phyloP scores from a whole-genome alignment of 2,329 filamentous ascomycete genomes.

The Sarocladium brachiariae region DNA sequence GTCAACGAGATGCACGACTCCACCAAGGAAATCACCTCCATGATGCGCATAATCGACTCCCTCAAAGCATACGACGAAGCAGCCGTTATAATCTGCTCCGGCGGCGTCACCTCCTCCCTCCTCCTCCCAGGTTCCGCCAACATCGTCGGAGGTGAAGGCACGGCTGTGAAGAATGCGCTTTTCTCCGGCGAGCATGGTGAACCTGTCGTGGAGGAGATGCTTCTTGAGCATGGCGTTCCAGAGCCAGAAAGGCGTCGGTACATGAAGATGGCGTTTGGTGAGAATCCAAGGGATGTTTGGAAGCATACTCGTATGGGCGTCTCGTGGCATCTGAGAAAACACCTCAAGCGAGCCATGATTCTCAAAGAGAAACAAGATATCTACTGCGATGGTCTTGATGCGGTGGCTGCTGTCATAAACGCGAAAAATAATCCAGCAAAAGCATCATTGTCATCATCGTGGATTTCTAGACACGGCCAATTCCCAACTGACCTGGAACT shows the following conservation, averaged over 20 bases:
- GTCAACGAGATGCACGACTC: slow-evolving; percentile 25
- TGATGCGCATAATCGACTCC: not conserved
- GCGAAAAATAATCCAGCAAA: not conserved
- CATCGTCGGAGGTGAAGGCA: slow-evolving; percentile 35
- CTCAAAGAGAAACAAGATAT: not conserved
- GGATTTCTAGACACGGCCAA: not conserved
- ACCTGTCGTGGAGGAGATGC: slow-evolving; percentile 32
- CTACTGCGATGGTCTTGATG: not conserved
- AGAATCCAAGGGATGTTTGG: slow-evolving; percentile 31
- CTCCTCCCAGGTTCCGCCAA: slow-evolving; percentile 32
- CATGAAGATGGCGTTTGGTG: slow-evolving; percentile 40
- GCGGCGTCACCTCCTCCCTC: not conserved
- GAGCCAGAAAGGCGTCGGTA: slow-evolving; percentile 25
- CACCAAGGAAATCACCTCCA: not conserved
- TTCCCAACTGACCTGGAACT: slow-evolving; percentile 13
- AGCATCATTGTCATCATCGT: not conserved
- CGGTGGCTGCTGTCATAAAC: not conserved
- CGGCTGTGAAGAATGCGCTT: slow-evolving; percentile 17
- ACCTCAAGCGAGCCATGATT: slow-evolving; percentile 17
- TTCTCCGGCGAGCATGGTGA: slow-evolving; percentile 25
- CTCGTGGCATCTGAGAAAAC: slow-evolving; percentile 31
- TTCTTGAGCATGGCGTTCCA: slow-evolving; percentile 30
- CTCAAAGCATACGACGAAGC: slow-evolving; percentile 10
- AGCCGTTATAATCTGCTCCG: not conserved
- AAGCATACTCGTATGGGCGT: slow-evolving; percentile 27